Evolutionary conservation across 306 rosid species (phyloP).

Genomic region (Inga laurina): DNA sequence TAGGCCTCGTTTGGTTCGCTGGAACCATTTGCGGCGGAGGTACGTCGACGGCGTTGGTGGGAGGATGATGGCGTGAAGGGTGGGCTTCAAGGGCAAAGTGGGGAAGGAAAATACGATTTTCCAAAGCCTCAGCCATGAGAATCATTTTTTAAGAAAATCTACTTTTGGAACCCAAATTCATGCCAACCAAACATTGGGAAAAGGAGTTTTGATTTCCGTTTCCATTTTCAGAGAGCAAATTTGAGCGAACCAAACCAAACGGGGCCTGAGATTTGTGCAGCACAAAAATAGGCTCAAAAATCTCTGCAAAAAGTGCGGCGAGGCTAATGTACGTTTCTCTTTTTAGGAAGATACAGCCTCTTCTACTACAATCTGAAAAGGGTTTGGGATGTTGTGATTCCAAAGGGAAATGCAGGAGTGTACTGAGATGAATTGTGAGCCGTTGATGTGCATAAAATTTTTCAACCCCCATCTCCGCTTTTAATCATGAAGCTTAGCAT

Average conservation of each 20-base stretch:
- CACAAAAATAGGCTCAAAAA: not conserved
- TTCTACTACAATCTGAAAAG: not conserved
- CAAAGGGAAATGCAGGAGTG: not conserved
- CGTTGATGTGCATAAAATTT: constrained; percentile 1
- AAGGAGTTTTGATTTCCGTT: not conserved
- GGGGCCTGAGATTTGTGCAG: not conserved
- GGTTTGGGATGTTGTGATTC: not conserved
- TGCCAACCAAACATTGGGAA: not conserved
- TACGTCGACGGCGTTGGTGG: no score
- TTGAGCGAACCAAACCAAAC: not conserved
- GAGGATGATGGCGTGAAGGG: no score
- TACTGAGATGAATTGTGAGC: not conserved
- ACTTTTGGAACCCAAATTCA: not conserved
- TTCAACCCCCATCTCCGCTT: not conserved
- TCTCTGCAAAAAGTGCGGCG: constrained; percentile 1
- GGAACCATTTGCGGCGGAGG: not conserved
- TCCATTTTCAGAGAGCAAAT: not conserved
- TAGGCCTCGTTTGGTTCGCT: not conserved
- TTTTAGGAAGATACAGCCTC: not conserved
- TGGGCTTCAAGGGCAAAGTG: no score
- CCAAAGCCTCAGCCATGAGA: no score
- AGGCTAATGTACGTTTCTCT: not conserved
- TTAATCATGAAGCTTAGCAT: constrained; percentile 27
- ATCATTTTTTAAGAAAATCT: no score
- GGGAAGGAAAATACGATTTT: no score